Conservation (phyloP, 1,284 basidiomycete genomes). For the Ustilago hordei region DNA sequence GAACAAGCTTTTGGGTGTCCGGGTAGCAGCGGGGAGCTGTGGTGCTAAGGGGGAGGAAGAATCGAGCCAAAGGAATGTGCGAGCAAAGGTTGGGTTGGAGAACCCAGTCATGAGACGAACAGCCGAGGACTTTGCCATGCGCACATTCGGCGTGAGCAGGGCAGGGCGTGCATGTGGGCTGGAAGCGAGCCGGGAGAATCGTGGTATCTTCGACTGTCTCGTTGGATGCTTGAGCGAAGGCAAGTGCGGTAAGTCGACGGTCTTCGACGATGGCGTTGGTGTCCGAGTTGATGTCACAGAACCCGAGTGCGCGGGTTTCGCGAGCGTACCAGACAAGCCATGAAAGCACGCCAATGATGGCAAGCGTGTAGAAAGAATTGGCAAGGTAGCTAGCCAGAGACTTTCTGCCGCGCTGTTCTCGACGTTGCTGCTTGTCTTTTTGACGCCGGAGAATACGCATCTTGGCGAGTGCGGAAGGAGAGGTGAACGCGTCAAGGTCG, state of each 20-base stretch:
- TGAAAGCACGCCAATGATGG: constrained; percentile 17
- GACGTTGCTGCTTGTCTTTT: constrained; percentile 31
- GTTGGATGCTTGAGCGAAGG: constrained; percentile 35
- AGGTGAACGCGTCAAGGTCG: constrained; percentile 33
- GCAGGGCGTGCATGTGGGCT: constrained; percentile 59
- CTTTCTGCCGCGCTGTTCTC: constrained; percentile 5
- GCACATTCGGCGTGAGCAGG: constrained; percentile 59
- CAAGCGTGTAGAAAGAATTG: constrained; percentile 9
- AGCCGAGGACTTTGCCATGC: constrained; percentile 45
- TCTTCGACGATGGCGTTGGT: constrained; percentile 47
- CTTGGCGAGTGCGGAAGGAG: constrained; percentile 42
- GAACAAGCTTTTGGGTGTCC: constrained; percentile 64
- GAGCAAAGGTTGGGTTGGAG: constrained; percentile 41
- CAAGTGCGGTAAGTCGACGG: constrained; percentile 30
- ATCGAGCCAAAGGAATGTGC: constrained; percentile 47
- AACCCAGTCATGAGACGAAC: constrained; percentile 59
- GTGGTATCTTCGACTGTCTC: constrained; percentile 36
- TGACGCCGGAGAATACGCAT: constrained; percentile 35
- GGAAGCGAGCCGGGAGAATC: constrained; percentile 37
- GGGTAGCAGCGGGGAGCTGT: constrained; percentile 52
- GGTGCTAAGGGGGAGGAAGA: constrained; percentile 48
- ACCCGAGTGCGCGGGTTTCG: constrained; percentile 57
- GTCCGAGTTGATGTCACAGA: constrained; percentile 53
- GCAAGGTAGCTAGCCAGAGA: constrained; percentile 18
- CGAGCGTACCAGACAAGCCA: constrained; percentile 58